A percentile compares a stretch with the other conserved stretches of the same genome.
Conservation (phyloP, 306 rosid genomes). For the Vigna angularis region DNA sequence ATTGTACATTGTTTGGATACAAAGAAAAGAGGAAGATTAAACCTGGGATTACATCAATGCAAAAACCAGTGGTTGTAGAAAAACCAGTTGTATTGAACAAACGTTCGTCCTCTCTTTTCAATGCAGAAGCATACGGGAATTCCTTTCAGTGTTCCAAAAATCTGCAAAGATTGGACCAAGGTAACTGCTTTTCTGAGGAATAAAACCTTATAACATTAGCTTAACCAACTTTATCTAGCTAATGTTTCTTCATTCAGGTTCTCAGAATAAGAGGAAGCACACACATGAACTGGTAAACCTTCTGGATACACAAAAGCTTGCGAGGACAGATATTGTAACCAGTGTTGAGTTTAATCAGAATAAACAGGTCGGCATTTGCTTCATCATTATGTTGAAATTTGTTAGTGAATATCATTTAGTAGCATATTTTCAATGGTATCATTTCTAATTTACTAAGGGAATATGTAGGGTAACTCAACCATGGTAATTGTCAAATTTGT, state of each 20-base stretch:
- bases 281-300: slow-evolving; percentile 45
- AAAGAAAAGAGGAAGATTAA: slow-evolving; percentile 48
- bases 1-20: slow-evolving; percentile 79
- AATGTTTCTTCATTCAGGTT: slow-evolving; percentile 47
- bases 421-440: not conserved
- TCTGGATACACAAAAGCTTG: slow-evolving; percentile 50
- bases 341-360: slow-evolving; percentile 43
- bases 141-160: slow-evolving; percentile 38
- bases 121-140: slow-evolving; percentile 37
- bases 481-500: not conserved
- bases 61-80: slow-evolving; percentile 40
- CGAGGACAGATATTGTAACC: slow-evolving; percentile 41
- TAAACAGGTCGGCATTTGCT: slow-evolving; percentile 57
- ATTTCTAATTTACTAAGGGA: not conserved
- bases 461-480: not conserved
- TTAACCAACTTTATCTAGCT: slow-evolving; percentile 31
- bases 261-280: slow-evolving; percentile 73
- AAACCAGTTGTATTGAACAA: slow-evolving; percentile 40
- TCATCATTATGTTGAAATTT: slow-evolving; percentile 32
- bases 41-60: slow-evolving; percentile 20
- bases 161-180: slow-evolving; percentile 49
- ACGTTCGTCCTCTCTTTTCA: slow-evolving; percentile 37
- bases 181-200: slow-evolving; percentile 50
- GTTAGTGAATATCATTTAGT: slow-evolving; percentile 14
- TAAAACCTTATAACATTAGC: slow-evolving; percentile 21